These are phyloP conservation scores for Euphorbia lathyris DNA, from an alignment of 345 rosid species.

Conservation along the genomic window DNA sequence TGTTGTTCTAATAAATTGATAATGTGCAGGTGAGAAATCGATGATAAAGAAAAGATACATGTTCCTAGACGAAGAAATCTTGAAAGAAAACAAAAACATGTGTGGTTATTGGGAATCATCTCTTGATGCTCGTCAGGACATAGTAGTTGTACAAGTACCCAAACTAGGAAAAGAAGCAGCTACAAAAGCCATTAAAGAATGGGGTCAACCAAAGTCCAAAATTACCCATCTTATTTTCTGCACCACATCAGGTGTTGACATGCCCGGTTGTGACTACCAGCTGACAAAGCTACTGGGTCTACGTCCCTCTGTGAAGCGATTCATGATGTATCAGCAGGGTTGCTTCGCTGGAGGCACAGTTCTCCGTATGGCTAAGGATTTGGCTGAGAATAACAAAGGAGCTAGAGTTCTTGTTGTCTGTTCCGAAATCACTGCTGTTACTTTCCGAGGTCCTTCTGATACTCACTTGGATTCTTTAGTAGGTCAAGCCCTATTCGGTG, in stretches of 20 bases:
- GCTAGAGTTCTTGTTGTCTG: constrained; percentile 24
- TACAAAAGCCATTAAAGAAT: constrained; percentile 19
- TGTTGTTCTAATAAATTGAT: too few species aligned
- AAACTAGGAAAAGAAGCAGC: constrained; percentile 26
- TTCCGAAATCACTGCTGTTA: constrained; percentile 17
- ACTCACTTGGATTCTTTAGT: constrained; percentile 25
- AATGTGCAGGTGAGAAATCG: constrained; percentile 20
- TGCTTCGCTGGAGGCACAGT: constrained; percentile 25
- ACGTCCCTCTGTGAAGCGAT: constrained; percentile 19
- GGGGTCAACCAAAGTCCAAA: constrained; percentile 25
- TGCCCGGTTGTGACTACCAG: constrained; percentile 24
- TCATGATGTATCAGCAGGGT: constrained; percentile 25
- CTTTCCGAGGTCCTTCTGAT: constrained; percentile 19
- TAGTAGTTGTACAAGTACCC: constrained; percentile 21
- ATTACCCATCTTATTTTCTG: constrained; percentile 24
- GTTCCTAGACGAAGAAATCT: constrained; percentile 11
- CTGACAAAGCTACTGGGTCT: constrained; percentile 26
- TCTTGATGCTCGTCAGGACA: constrained; percentile 24
- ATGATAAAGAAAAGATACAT: constrained; percentile 22
- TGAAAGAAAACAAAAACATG: constrained; percentile 15
- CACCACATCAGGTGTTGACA: constrained; percentile 24
- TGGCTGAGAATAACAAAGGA: constrained; percentile 25
- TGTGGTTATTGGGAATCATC: constrained; percentile 19
- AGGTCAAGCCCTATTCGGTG: constrained; percentile 22
- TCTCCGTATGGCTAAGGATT: constrained; percentile 18